Evolutionary conservation across 2,329 filamentous ascomycete species (phyloP), one percentile per base, ranked within the genome.

Genomic region (Penicillium sp.): DNA sequence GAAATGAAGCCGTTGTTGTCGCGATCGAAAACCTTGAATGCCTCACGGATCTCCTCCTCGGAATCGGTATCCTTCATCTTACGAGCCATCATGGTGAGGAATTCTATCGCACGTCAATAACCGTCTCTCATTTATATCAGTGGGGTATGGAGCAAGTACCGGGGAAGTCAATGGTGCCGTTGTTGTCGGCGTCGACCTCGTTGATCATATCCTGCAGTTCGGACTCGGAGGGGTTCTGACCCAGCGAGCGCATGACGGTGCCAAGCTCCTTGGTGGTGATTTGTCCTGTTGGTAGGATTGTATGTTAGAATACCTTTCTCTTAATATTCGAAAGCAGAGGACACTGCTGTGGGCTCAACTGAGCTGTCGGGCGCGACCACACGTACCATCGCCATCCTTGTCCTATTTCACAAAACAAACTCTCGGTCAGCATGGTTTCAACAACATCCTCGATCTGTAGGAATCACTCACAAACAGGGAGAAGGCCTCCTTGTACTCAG

Each of bases 401-500:
- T 93, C 89, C 89, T 92, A 69, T 73, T 62, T 55, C 55, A 47
- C 59, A 57, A 61, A 62, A 54, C 50, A 50, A 50, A 41, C 48
- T 17, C 11, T 9, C 19, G 30, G 62, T 66, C 41, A 70, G 63
- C 53, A 49, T 56, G 47, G 45, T 28, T 56, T 48, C 43, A 7
- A 37, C 52, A 11, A 41, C 11, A 16, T 28, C 19, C 31, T 48
- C 41, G 53, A 58, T 44, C 36, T 33, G 36, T 7, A 28, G 36
- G 41, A 42, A 37, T 53, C 17, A 87, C 94, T 88, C 88, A 99
- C 94, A 80, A 99, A 99, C 67, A 99, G 90, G 77, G 94, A 99
- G 82, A 99, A 99, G 53, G 94, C 94, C 83, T 99, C 94, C 89
- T 97, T 99, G 85, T 97, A 99, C 83, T 99, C 94, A 76, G 94